Evolutionary conservation across 306 rosid species (phyloP), one percentile per base, ranked within the genome.

Genomic region (Prunus mume): DNA sequence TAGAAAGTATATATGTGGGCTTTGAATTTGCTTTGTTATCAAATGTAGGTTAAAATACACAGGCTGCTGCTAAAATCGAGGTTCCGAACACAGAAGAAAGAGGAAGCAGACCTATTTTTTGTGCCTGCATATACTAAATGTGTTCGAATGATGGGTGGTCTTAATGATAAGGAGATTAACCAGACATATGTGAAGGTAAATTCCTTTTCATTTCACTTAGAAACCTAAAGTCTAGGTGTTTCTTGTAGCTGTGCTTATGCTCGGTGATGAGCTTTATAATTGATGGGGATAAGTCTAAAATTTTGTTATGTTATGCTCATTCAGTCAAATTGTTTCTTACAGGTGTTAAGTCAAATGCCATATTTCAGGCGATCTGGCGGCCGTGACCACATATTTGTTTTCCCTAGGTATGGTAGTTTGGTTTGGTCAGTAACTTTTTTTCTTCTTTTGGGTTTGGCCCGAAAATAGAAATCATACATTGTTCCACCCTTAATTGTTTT

Each of bases 331-430:
- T 76, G 66, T 34, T 77, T 20, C 71, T 43, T 71, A 43, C 82
- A 95, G 99, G 97, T 91, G 62, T 70, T 91, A 62, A 86, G 96
- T 80, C 99, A 92, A 89, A 91, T 95, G 97, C 97, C 98, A 25
- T 87, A 89, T 83, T 95, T 95, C 87, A 88, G 98, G 75, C 83
- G 86, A 82, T 95, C 99, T 67, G 99, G 97, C 71, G 99, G 99
- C 50, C 92, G 96, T 24, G 82, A 92, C 79, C 99, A 95, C 74
- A 88, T 95, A 54, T 95, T 95, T 85, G 97, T 95, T 77, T 95
- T 95, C 65, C 93, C 99, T 9, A 95, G 99, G 99, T 92, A 86
- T 74, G 62, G 1, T 54, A n/a, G 11, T 30, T 65, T 47, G 17
- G 43, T 6, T 9, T 22, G n/a, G 14, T 41, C 15, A 17, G 17